Conservation (phyloP, 495 filamentous ascomycete genomes). For the Amniculicola lignicola region DNA sequence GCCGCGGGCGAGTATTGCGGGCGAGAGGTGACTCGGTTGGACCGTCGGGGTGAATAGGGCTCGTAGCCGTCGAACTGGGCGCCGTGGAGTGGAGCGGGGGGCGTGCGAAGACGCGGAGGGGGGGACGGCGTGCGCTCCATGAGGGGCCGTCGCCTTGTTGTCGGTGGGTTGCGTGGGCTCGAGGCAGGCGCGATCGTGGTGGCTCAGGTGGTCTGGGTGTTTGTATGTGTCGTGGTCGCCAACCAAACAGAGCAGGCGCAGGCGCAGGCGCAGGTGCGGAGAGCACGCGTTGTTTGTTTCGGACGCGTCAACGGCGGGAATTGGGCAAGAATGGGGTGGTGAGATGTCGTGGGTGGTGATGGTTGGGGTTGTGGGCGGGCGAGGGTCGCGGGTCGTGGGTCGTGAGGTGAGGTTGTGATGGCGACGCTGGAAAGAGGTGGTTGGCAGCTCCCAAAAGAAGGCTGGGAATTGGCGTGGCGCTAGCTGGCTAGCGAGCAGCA, state of each 20-base stretch:
- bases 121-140: conserved; percentile 70
- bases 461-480: too few species aligned
- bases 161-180: background rate
- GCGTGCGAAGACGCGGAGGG: conserved; percentile 58
- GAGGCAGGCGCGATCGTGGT: background rate
- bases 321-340: too few species aligned
- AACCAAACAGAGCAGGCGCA: background rate
- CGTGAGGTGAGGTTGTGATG: background rate
- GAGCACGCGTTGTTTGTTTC: too few species aligned
- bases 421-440: too few species aligned
- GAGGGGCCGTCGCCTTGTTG: background rate
- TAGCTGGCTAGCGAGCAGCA: too few species aligned
- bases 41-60: conserved; percentile 64
- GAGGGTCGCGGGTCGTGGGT: background rate
- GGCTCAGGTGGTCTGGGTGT: background rate
- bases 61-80: conserved; percentile 65
- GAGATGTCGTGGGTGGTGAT: too few species aligned
- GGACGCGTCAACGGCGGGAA: too few species aligned
- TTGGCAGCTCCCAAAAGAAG: too few species aligned
- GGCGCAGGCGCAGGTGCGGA: too few species aligned
- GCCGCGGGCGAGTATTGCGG: background rate
- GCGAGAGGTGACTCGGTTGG: conserved; percentile 45
- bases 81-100: conserved; percentile 70
- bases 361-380: too few species aligned
- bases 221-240: background rate